These are phyloP conservation scores for Gastrolobium bilobum DNA, from an alignment of 306 rosid species.

Conservation along the genomic window DNA sequence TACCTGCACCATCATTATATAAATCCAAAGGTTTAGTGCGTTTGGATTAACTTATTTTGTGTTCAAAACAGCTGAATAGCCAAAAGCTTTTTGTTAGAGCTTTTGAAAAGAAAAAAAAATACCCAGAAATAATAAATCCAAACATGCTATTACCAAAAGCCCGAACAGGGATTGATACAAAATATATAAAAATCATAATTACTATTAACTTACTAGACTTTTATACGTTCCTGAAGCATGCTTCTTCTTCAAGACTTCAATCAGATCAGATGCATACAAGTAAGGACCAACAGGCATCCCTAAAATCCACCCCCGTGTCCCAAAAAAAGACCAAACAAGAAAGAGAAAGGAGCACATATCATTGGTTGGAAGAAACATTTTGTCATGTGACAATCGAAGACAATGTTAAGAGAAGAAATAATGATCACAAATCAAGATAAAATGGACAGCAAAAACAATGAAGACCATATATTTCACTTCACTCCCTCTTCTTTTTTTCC, in stretches of 20 bases:
- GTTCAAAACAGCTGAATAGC: constrained; percentile 13
- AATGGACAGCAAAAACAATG: background rate
- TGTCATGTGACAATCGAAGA: constrained; percentile 16
- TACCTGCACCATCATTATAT: constrained; percentile 66
- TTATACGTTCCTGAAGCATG: constrained; percentile 87
- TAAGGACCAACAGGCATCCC: constrained; percentile 91
- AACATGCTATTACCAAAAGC: constrained; percentile 24
- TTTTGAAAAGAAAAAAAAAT: background rate
- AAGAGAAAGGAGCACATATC: constrained; percentile 1
- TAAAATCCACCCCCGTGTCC: constrained; percentile 58
- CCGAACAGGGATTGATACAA: constrained; percentile 1
- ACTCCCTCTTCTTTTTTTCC: background rate
- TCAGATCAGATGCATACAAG: constrained; percentile 76
- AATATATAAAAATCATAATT: constrained; percentile 25
- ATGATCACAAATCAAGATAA: background rate
- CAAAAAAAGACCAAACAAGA: constrained; percentile 10
- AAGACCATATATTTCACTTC: constrained; percentile 7
- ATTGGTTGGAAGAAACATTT: background rate
- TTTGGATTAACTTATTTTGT: constrained; percentile 13
- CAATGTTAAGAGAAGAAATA: constrained; percentile 12
- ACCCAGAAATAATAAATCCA: background rate
- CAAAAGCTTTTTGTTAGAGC: constrained; percentile 10
- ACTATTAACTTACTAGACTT: constrained; percentile 67
- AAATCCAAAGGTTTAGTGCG: constrained; percentile 33
- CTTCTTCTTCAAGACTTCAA: constrained; percentile 83